A percentile compares a stretch with the other conserved stretches of the same genome.
Conservation (phyloP, 2,329 filamentous ascomycete species). For the Pestalotiopsis sp. region DNA sequence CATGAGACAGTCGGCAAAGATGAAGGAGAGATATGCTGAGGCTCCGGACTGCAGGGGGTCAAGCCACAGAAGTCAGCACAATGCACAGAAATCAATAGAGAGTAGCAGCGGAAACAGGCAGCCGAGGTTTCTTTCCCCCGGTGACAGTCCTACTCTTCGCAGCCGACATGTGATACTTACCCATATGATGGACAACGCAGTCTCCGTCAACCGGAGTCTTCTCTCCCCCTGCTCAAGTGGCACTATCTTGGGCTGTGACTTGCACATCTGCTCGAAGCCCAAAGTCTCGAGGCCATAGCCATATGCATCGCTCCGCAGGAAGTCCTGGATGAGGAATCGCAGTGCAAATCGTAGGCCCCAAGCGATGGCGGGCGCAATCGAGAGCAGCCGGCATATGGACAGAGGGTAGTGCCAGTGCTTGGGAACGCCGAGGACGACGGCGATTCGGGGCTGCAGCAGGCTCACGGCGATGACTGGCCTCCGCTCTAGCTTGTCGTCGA, state of each 20-base stretch:
- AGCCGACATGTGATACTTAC: constrained; percentile 47
- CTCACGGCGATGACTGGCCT: constrained; percentile 32
- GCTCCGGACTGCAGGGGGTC: constrained; percentile 63
- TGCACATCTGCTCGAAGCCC: constrained; percentile 20
- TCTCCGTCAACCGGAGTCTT: constrained; percentile 65
- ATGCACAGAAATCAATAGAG: not conserved
- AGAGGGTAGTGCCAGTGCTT: constrained; percentile 73
- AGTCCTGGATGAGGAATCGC: constrained; percentile 66
- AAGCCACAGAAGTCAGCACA: constrained; percentile 7
- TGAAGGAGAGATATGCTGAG: constrained; percentile 77
- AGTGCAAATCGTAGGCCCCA: constrained; percentile 72
- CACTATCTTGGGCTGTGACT: not conserved
- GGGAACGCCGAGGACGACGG: constrained; percentile 75
- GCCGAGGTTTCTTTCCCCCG: not conserved
- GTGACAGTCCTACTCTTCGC: not conserved
- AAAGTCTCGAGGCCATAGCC: constrained; percentile 21
- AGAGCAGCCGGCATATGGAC: constrained; percentile 71
- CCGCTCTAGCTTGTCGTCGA: constrained; percentile 3
- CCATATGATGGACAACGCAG: constrained; percentile 73
- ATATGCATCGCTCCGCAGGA: constrained; percentile 38
- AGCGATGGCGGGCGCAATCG: constrained; percentile 69
- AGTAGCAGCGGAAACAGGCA: not conserved
- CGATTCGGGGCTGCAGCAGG: constrained; percentile 74
- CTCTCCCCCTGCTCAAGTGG: constrained; percentile 41
- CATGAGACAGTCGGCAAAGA: constrained; percentile 85